These are phyloP conservation scores for Babesia gibsoni DNA, from an alignment of 169 alveolate genomes.

Conservation along the genomic window DNA sequence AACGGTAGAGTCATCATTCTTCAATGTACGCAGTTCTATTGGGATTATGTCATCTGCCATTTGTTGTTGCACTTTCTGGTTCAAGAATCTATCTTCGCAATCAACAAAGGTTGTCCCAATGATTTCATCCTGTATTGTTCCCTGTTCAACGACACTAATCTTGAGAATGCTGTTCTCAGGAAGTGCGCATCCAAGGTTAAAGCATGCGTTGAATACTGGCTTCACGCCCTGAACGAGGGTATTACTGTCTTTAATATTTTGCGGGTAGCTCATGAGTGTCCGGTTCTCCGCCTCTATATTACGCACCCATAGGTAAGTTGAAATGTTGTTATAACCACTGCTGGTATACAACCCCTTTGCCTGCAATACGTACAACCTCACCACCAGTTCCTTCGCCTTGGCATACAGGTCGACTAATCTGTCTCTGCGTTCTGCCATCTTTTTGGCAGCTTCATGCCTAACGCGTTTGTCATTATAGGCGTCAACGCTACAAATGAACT, in stretches of 20 bases:
- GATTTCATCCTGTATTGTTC: constrained; percentile 80
- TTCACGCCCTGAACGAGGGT: constrained; percentile 77
- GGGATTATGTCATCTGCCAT: constrained; percentile 77
- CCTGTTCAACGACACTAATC: constrained; percentile 80
- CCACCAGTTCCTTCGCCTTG: constrained; percentile 76
- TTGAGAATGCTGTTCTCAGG: constrained; percentile 86
- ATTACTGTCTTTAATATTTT: constrained; percentile 61
- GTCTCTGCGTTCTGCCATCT: constrained; percentile 22
- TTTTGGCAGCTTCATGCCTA: constrained; percentile 17
- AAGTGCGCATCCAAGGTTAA: constrained; percentile 80
- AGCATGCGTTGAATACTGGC: constrained; percentile 85
- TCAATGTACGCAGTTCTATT: constrained; percentile 74
- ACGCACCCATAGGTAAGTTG: constrained; percentile 73
- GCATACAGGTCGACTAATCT: constrained; percentile 30
- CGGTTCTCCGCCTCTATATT: constrained; percentile 73
- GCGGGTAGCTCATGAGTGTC: constrained; percentile 73
- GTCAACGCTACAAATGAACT: constrained; percentile 75
- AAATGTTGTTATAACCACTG: constrained; percentile 72
- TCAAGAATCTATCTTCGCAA: constrained; percentile 86
- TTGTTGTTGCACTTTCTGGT: constrained; percentile 75
- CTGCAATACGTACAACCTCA: constrained; percentile 81
- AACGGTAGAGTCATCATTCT: constrained; percentile 72
- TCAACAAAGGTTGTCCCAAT: constrained; percentile 86
- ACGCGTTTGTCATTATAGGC: background rate
- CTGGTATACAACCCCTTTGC: constrained; percentile 86